These are phyloP conservation scores for Globisporangium cystogenes DNA, from an alignment of 352 stramenopile genomes.

Conservation along the genomic window DNA sequence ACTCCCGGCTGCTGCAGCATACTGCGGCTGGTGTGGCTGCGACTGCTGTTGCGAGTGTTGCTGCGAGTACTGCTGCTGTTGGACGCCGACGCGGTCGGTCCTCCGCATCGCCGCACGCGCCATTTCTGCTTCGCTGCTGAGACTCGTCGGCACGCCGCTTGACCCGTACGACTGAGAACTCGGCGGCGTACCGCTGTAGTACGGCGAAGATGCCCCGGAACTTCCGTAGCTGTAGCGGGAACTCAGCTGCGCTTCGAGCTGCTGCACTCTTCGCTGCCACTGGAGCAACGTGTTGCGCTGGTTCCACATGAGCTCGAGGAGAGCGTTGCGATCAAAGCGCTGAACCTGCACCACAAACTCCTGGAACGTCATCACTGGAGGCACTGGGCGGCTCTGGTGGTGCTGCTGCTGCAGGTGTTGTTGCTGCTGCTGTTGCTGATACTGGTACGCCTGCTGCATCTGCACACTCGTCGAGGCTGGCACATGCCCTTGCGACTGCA, in stretches of 20 bases:
- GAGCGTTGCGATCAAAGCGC: slow-evolving; percentile 51
- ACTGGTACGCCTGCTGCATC: slow-evolving; percentile 15
- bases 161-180: slow-evolving; percentile 11
- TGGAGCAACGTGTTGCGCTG: slow-evolving; percentile 55
- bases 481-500: not conserved
- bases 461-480: slow-evolving; percentile 9
- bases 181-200: slow-evolving; percentile 33
- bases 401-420: slow-evolving; percentile 26
- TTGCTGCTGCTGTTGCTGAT: slow-evolving; percentile 29
- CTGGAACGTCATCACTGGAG: slow-evolving; percentile 23
- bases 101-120: slow-evolving; percentile 36
- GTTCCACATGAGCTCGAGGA: slow-evolving; percentile 77
- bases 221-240: slow-evolving; percentile 3
- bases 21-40: slow-evolving; percentile 17
- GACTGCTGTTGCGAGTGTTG: slow-evolving; percentile 16
- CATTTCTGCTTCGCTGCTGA: slow-evolving; percentile 42
- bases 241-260: slow-evolving; percentile 48
- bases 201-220: slow-evolving; percentile 18
- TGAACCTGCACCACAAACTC: slow-evolving; percentile 69
- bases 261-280: slow-evolving; percentile 45
- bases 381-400: slow-evolving; percentile 14
- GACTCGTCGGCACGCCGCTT: slow-evolving; percentile 18
- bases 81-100: slow-evolving; percentile 18
- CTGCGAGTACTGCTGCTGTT: slow-evolving; percentile 9
- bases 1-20: slow-evolving; percentile 6